Percentiles rank a stretch among this genome's conserved stretches.
Conservation (phyloP, 2,329 filamentous ascomycete species). For the Aspergillus caelatus region DNA sequence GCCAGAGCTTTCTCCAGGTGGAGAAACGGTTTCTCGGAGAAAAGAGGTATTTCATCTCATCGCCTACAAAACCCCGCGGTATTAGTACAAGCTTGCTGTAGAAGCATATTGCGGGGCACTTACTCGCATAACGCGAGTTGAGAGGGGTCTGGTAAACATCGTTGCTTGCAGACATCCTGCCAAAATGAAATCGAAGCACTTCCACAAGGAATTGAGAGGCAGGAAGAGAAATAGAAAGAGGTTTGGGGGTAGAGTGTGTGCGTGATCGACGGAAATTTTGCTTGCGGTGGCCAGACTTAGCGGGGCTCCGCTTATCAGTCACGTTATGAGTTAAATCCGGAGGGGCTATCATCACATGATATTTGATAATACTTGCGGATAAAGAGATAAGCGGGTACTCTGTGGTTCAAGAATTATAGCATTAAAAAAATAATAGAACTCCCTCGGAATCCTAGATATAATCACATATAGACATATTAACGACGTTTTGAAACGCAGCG, state of each 20-base stretch:
- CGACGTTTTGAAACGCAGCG: neutral
- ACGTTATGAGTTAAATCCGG: conserved; percentile 33
- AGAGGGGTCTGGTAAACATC: conserved; percentile 70
- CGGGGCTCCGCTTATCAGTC: conserved; percentile 41
- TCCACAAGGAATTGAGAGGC: conserved; percentile 25
- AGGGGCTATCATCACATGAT: conserved; percentile 29
- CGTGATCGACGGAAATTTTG: conserved; percentile 33
- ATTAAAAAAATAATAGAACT: conserved; percentile 5
- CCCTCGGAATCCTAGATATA: neutral
- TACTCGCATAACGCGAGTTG: conserved; percentile 71
- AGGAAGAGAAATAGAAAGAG: conserved; percentile 15
- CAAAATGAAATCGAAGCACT: conserved; percentile 22
- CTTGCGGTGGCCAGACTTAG: conserved; percentile 24
- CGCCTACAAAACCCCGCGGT: conserved; percentile 34
- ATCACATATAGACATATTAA: neutral
- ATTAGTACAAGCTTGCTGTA: conserved; percentile 1
- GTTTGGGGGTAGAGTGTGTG: conserved; percentile 25
- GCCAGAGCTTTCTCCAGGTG: conserved; percentile 85
- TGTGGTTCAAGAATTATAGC: neutral
- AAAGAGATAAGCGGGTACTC: neutral
- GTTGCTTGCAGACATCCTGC: conserved; percentile 45
- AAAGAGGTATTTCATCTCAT: conserved; percentile 79
- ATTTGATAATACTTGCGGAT: neutral
- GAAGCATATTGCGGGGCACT: conserved; percentile 23
- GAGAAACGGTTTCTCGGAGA: conserved; percentile 72